These are phyloP conservation scores for Stephania cephalantha DNA, from an alignment of 164 flowering plant genomes.

Conservation along the genomic window DNA sequence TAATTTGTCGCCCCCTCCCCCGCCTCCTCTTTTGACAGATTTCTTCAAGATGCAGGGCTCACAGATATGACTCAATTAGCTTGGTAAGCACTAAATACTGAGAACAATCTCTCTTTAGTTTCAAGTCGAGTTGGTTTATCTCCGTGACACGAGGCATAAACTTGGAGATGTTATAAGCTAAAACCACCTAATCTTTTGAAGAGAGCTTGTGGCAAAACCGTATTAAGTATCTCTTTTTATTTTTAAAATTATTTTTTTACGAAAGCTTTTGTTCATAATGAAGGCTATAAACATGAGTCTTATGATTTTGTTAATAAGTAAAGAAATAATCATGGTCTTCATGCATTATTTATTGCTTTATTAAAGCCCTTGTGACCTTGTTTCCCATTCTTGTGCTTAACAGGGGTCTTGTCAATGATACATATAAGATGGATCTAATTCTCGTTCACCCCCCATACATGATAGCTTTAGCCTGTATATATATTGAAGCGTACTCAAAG, in stretches of 20 bases:
- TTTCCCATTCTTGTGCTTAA: constrained; percentile 9
- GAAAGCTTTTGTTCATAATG: too few species aligned
- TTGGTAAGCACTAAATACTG: constrained; percentile 43
- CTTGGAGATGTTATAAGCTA: neutral
- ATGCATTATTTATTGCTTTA: too few species aligned
- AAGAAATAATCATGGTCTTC: too few species aligned
- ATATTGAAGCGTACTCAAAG: constrained; percentile 74
- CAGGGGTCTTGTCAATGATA: constrained; percentile 92
- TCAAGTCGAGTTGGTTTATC: neutral
- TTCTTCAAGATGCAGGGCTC: constrained; percentile 85
- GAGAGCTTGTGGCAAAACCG: too few species aligned
- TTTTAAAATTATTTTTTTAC: too few species aligned
- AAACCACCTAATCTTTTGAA: too few species aligned
- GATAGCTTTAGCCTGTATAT: constrained; percentile 90
- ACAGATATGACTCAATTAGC: constrained; percentile 63
- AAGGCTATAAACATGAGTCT: too few species aligned
- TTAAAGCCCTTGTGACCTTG: neutral
- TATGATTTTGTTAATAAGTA: too few species aligned
- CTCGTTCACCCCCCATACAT: constrained; percentile 85
- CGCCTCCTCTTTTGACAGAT: constrained; percentile 34
- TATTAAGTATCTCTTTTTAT: too few species aligned
- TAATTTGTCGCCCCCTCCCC: neutral
- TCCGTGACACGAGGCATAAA: neutral
- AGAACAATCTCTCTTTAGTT: neutral
- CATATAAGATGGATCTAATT: constrained; percentile 91